These are phyloP conservation scores for Blakeslea trispora DNA, from an alignment of 371 early-diverging fungal species.

Conservation along the genomic window DNA sequence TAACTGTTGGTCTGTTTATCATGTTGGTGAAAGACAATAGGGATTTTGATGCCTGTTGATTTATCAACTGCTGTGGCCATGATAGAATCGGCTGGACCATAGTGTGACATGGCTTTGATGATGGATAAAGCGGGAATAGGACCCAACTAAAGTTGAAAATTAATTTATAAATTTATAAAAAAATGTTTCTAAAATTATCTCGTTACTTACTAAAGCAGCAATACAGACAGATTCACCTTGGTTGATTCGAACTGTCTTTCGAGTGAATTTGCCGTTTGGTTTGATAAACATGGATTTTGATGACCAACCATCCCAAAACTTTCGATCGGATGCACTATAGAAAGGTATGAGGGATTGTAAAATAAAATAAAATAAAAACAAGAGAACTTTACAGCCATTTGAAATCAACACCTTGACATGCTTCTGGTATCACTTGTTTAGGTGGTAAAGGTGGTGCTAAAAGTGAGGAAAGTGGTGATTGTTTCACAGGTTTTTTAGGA, in stretches of 20 bases:
- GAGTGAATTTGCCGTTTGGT: constrained; percentile 25
- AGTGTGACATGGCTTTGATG: constrained; percentile 27
- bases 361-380: not conserved
- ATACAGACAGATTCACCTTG: constrained; percentile 26
- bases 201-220: constrained; percentile 27
- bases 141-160: too few species aligned
- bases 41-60: constrained; percentile 7
- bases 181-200: constrained; percentile 9
- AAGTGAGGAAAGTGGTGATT: not conserved
- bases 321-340: constrained; percentile 26
- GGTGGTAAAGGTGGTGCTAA: constrained; percentile 12
- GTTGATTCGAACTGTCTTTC: constrained; percentile 17
- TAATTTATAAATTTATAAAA: too few species aligned
- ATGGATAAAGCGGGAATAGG: constrained; percentile 39
- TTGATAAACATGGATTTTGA: constrained; percentile 33
- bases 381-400: constrained; percentile 32
- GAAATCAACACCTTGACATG: constrained; percentile 29
- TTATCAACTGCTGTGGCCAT: constrained; percentile 30
- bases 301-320: constrained; percentile 34
- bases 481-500: not conserved
- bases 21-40: constrained; percentile 31
- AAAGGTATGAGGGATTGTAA: constrained; percentile 4
- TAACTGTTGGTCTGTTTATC: constrained; percentile 30
- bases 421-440: constrained; percentile 4
- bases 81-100: constrained; percentile 38